phyloP scores from a whole-genome alignment of 495 filamentous ascomycete genomes.

The Pseudotulostoma volvatum region DNA sequence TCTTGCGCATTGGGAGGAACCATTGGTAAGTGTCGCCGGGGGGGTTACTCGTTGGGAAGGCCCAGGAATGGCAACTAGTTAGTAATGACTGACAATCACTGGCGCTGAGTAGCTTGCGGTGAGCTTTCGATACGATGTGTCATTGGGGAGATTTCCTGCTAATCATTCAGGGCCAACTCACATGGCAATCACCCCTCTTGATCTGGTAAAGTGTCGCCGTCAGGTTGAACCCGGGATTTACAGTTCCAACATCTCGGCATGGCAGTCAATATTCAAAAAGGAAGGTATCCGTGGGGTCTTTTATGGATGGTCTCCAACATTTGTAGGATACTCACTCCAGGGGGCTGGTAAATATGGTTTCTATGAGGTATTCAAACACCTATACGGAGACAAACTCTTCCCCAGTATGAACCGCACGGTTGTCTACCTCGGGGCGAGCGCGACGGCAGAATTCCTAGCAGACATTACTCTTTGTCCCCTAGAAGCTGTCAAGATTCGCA shows the following conservation, averaged over 20 bases:
- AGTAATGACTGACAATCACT: conserved; percentile 1
- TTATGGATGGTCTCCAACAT: conserved; percentile 57
- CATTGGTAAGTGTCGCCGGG: conserved; percentile 30
- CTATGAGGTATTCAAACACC: conserved; percentile 62
- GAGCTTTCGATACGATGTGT: conserved; percentile 6
- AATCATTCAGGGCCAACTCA: conserved; percentile 30
- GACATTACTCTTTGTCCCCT: conserved; percentile 52
- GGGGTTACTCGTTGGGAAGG: not conserved
- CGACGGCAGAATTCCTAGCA: conserved; percentile 51
- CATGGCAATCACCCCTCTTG: conserved; percentile 43
- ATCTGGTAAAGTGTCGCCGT: conserved; percentile 54
- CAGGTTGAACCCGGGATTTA: conserved; percentile 60
- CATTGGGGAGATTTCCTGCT: not conserved
- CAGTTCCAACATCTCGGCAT: conserved; percentile 48
- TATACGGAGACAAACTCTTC: conserved; percentile 48
- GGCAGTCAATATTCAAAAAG: conserved; percentile 44
- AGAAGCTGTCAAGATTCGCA: conserved; percentile 57
- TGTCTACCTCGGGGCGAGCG: conserved; percentile 48
- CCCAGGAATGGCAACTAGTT: not conserved
- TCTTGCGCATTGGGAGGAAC: conserved; percentile 50
- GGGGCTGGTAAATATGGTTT: conserved; percentile 67
- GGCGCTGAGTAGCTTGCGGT: conserved; percentile 37
- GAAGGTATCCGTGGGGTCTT: conserved; percentile 56
- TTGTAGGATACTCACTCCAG: conserved; percentile 53
- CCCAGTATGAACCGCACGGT: conserved; percentile 44